Evolutionary conservation across 2,329 filamentous ascomycete species (phyloP), one percentile per base, ranked within the genome.

Genomic region (Epichloe glyceriae): DNA sequence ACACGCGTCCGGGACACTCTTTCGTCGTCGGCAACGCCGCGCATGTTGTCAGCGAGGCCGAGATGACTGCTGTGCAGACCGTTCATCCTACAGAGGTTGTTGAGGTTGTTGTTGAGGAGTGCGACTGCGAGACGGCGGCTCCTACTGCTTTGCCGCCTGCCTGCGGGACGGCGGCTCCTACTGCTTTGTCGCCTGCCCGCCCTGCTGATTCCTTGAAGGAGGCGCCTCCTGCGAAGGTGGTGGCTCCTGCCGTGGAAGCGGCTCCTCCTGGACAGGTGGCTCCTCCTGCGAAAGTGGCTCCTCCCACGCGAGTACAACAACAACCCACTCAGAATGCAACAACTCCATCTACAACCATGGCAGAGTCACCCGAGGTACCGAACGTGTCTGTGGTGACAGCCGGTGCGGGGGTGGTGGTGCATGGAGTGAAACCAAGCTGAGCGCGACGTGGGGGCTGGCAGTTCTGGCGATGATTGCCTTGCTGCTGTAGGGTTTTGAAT

Each of bases 1-100:
- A n/a, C 30, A 8, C 22, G 22, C 60, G 63, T 44, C 55, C 64
- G 5, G 67, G 67, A 5, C 60, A 69, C 53, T 38, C 37, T 30
- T 11, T 30, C 14, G 59, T 61, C 0, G 63, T 61, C 2, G 52
- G 53, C 19, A 60, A 71, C 19, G 55, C 63, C n/a, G 59, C 57
- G 22, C 7, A 37, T 6, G 14, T 3, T 10, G 6, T 26, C 22
- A 26, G 22, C 3, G 12, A 15, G 6, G 17, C 3, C 17, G 56
- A 62, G 3, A 58, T 66, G 51, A 67, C 65, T 47, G 58, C 59
- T 43, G 63, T 11, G 10, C 15, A 40, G 50, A 46, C 46, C 0
- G 41, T 38, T 7, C 41, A 20, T 33, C 40, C 19, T 14, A 38
- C 67, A 7, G 40, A 14, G 40, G 2, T 11, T 42, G 40, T 26